Conservation (phyloP, 1,284 basidiomycete genomes). For the Mycosarcoma maydis region DNA sequence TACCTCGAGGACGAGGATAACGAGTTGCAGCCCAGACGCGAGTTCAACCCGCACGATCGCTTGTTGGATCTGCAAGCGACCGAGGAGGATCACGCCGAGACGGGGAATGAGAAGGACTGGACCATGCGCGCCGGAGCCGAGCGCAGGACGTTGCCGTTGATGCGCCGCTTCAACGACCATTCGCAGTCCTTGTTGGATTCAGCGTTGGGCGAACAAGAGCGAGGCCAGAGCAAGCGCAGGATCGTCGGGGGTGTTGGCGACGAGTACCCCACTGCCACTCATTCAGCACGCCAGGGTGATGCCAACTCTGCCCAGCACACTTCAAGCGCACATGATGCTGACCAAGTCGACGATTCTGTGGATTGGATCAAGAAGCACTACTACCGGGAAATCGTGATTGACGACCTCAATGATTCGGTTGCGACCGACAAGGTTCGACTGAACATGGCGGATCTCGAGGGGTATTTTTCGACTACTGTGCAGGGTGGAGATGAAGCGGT, state of each 20-base stretch:
- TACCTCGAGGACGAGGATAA: constrained; percentile 96
- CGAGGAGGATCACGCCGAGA: constrained; percentile 89
- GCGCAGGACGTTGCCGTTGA: constrained; percentile 85
- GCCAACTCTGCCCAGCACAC: too few species aligned
- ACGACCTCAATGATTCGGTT: constrained; percentile 81
- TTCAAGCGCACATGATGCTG: not conserved
- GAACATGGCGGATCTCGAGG: constrained; percentile 72
- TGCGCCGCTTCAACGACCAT: constrained; percentile 97
- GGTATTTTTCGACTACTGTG: constrained; percentile 18
- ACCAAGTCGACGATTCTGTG: constrained; percentile 25
- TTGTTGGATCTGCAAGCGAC: constrained; percentile 89
- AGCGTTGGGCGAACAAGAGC: constrained; percentile 61
- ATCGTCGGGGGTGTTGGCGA: constrained; percentile 61
- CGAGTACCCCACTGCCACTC: too few species aligned
- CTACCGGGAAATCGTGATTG: constrained; percentile 82
- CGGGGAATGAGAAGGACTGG: constrained; percentile 84
- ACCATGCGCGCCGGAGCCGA: constrained; percentile 97
- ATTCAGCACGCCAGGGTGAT: too few species aligned
- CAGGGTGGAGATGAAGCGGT: not conserved
- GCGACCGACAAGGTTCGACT: constrained; percentile 77
- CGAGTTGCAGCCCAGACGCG: constrained; percentile 80
- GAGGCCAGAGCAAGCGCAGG: constrained; percentile 39
- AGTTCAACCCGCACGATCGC: constrained; percentile 77
- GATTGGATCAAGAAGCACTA: constrained; percentile 57
- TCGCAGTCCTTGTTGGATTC: constrained; percentile 83